Evolutionary conservation across 306 rosid species (phyloP).

Genomic region (Vigna hirtella): DNA sequence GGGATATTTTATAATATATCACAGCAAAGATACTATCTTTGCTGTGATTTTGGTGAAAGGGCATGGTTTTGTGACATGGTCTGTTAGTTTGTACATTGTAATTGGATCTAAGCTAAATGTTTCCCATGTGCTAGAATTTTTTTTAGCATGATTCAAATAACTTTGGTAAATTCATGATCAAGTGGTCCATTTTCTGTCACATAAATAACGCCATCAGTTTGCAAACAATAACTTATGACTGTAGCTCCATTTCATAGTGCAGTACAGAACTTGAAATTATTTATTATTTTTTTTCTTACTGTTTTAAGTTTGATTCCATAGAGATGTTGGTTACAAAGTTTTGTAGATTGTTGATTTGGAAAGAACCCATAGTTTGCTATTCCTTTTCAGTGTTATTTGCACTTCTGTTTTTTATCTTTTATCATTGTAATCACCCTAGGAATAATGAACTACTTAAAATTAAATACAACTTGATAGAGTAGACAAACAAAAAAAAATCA

Average conservation of each 20-base stretch:
- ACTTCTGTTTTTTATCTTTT: neutral
- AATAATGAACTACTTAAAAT: constrained; percentile 11
- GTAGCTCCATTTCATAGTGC: neutral
- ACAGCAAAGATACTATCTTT: constrained; percentile 1
- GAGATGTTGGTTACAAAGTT: neutral
- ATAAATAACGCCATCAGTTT: neutral
- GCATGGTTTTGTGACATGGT: constrained; percentile 31
- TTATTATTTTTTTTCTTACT: constrained; percentile 5
- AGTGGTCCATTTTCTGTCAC: constrained; percentile 11
- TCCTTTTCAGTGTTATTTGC: neutral
- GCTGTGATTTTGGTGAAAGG: constrained; percentile 28
- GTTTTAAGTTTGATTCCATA: constrained; percentile 1
- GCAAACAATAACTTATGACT: constrained; percentile 3
- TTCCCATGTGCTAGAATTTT: neutral
- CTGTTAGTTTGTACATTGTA: constrained; percentile 18
- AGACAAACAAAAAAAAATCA: constrained; percentile 6
- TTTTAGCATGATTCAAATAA: constrained; percentile 25
- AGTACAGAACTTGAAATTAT: constrained; percentile 10
- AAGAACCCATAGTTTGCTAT: constrained; percentile 23
- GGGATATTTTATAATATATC: neutral
- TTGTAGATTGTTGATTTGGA: constrained; percentile 14
- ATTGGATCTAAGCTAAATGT: constrained; percentile 16
- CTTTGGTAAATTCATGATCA: constrained; percentile 20
- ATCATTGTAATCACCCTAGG: neutral
- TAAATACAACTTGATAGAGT: constrained; percentile 15